Evolutionary conservation across 228 moss, liverwort and hornwort genomes (phyloP), one percentile per base, ranked within the genome.

Genomic region (Sphagnum magellanicum): DNA sequence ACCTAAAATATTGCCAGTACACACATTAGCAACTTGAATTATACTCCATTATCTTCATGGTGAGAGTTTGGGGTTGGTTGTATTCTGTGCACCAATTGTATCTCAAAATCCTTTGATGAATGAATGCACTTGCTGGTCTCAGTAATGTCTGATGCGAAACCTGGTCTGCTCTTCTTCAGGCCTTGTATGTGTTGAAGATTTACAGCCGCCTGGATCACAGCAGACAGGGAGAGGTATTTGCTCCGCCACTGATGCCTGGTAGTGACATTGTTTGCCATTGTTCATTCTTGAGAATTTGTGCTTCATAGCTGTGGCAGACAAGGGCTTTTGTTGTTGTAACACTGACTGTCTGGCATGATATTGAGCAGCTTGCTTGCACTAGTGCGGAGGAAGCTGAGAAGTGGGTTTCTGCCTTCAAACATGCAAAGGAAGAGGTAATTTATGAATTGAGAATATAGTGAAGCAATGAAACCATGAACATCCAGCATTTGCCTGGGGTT

Each of bases 361-460:
- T 53, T 70, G 71, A 60, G 65, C 79, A 92, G 91, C 87, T 92
- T 69, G 91, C 89, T 15, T 92, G 91, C 73, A 70, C 74, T 53
- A 85, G 83, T 72, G 87, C 89, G 5, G 89, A 89, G 76, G 91
- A 92, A 77, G 84, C 76, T 13, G 89, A 81, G 17, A 89, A 85
- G 57, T 92, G 91, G 91, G 76, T 92, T 70, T 70, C 81, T 71
- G 91, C 91, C 70, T 92, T 92, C 76, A 81, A 89, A 66, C 87
- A 92, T 75, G 89, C 91, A 51, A 92, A 92, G 70, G 91, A 92
- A 72, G 89, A 89, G 89, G 91, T 92, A 73, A 10, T 6, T 32
- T 32, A 32, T 32, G 32, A 32, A 32, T 32, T 32, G 32, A 32
- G 32, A 32, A 32, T 32, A 32, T 32, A 3, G 32, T 32, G 32